Base-by-base conservation (phyloP, 2,329 filamentous ascomycete species). In the Biscogniauxia mediterranea region DNA sequence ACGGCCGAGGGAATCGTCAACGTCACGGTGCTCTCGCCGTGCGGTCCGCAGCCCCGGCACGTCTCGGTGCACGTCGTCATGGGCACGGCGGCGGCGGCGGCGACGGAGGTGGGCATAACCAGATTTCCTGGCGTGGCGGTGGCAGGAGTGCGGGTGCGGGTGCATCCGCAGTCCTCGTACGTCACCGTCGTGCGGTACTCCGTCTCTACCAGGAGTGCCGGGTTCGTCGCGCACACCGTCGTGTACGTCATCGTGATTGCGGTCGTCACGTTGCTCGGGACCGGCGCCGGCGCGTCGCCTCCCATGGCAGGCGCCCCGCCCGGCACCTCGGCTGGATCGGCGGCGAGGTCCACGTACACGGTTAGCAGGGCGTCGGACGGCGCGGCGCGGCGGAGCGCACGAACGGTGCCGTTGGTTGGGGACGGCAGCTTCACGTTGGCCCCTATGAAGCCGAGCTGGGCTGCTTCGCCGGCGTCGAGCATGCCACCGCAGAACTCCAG, bases 401-500 rank as follows among this genome's bases (percentile, higher is more conserved):
- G 59, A 19, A 64, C 64, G 3, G 60, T 13, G 17, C 15, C 17
- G 55, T 59, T 15, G 8, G 57, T 54, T 58, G n/a, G 11, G 11
- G 51, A 17, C 21, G 23, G 1, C 54, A 52, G 57, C 25, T 32
- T 19, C 15, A 21, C 49, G 21, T 46, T 52, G 20, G 51, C 23
- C 19, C 51, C 52, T 17, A 52, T 15, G 20, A 53, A 38, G n/a
- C 28, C 50, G 38, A 19, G 49, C 21, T 21, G 32, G 42, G 8
- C 4, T 0, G 5, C 23, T 7, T 60, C 57, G n/a, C 51, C 28
- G 6, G 61, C 52, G 25, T 62, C 57, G 15, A 70, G 59, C 21
- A 71, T 64, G 15, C 80, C 80, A 52, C 81, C 81, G 67, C 81
- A 83, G 60, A 75, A 71, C 62, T 80, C 66, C 2, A 32, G 26